A percentile compares a stretch with the other conserved stretches of the same genome.
These are phyloP conservation scores for Epithemia pelagica DNA, from an alignment of 108 stramenopile genomes.

Conservation along the genomic window DNA sequence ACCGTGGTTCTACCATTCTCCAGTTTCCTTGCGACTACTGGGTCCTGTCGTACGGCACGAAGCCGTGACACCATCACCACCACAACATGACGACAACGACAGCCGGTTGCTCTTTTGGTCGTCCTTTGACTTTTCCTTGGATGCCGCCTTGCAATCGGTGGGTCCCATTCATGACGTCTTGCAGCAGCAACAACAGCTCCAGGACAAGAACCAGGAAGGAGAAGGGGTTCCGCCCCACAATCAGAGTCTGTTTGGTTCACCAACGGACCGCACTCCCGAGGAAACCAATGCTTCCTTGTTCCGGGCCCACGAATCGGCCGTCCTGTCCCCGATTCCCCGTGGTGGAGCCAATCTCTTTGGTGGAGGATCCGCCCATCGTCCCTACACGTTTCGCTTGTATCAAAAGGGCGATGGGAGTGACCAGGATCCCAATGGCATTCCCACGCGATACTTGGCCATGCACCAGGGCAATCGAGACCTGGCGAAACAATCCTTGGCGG, in stretches of 20 bases:
- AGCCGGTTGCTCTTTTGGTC: slow-evolving; percentile 5
- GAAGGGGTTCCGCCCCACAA: background rate
- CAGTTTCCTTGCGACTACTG: no score
- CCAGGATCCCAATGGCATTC: slow-evolving; percentile 62
- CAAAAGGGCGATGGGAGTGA: slow-evolving; percentile 48
- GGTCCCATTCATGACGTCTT: no score
- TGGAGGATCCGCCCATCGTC: background rate
- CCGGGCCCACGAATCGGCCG: no score
- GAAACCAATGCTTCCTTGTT: no score
- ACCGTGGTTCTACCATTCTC: no score
- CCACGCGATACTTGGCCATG: slow-evolving; percentile 53
- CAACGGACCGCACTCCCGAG: no score
- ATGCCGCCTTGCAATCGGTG: background rate
- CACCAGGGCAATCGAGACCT: slow-evolving; percentile 46
- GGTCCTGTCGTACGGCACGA: no score
- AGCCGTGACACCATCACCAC: no score
- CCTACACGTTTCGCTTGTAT: slow-evolving; percentile 8
- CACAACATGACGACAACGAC: no score
- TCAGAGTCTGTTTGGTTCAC: no score
- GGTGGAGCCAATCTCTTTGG: no score
- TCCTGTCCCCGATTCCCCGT: no score
- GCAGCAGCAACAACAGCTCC: background rate
- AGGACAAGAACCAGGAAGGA: background rate
- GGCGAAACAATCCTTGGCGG: slow-evolving; percentile 38
- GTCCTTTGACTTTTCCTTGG: background rate